Base-by-base conservation (phyloP, 495 filamentous ascomycete genomes). In the Penicillium pulvis region DNA sequence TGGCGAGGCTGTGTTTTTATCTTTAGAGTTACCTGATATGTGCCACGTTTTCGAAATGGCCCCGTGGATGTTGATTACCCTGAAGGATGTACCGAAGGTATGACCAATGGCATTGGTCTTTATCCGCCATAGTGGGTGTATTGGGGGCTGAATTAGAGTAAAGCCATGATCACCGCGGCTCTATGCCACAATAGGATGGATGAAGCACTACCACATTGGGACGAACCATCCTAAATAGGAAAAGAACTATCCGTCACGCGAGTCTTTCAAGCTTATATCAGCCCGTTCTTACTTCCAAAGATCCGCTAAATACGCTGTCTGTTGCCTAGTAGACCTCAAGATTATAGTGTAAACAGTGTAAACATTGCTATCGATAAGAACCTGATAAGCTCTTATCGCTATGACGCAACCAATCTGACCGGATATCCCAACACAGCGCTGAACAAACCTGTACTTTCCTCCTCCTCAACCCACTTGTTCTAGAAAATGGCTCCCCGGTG, bases 401-500 rank as follows among this genome's bases (percentile, higher is more conserved):
- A 46, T 35, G 47, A 49, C 57, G 33, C 43, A 62, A 46, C 48
- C 55, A 42, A 36, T 17, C 46, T 49, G 33, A 31, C 17, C 31
- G 23, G 8, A 20, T 6, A 17, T 17, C 24, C 47, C 8, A 20
- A 46, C 12, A 17, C 20, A 28, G 28, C 28, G 4, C 28, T 28
- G 28, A 28, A 41, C 39, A 41, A 41, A 17, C 39, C 14, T 50
- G 24, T 33, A 7, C 2, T 8, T 20, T 36, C 42, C n/a, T 42
- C 30, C 33, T 41, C 23, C 31, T 50, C 12, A 31, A 31, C 52
- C 35, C 2, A 28, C 4, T 28, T 6, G 10, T 43, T 17, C 42
- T 26, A 61, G 2, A 35, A 10, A 65, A 86, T 86, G 82, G 85
- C 88, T 10, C 92, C 94, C 6, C 83, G 92, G 50, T 88, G 92